phyloP scores from a whole-genome alignment of 345 rosid genomes.

The Sapria himalayana region DNA sequence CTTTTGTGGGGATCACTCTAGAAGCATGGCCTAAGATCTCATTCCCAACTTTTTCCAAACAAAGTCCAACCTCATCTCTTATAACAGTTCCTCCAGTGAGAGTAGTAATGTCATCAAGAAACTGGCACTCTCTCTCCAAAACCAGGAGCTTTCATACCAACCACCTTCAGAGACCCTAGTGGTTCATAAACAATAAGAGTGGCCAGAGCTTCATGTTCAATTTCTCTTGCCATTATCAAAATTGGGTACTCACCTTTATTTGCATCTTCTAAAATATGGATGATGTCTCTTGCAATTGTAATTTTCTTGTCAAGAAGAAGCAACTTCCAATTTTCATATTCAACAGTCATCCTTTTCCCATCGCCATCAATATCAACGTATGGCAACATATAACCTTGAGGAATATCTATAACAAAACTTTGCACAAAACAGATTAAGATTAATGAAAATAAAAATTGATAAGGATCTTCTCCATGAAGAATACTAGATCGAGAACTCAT shows the following conservation, averaged over 20 bases:
- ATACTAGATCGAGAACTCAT: too few relatives aligned
- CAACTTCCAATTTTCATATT: constrained; percentile 1
- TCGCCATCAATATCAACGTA: not conserved
- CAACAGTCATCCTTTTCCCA: not conserved
- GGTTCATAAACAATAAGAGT: constrained; percentile 4
- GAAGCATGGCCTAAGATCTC: not conserved
- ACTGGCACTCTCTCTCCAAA: constrained; percentile 3
- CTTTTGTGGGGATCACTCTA: not conserved
- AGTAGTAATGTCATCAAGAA: too few relatives aligned
- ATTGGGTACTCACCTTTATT: constrained; percentile 15
- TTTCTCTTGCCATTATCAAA: constrained; percentile 20
- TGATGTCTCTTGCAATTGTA: constrained; percentile 23
- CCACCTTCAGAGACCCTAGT: constrained; percentile 3
- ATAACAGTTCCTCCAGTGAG: too few relatives aligned
- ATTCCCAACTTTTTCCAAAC: not conserved
- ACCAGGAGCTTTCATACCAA: constrained; percentile 5
- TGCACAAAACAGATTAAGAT: too few relatives aligned
- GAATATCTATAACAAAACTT: too few relatives aligned
- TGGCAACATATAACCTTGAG: not conserved
- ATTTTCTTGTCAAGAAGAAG: constrained; percentile 6
- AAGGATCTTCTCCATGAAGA: too few relatives aligned
- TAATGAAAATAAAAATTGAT: too few relatives aligned
- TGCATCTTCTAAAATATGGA: constrained; percentile 19
- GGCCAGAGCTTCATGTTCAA: constrained; percentile 22
- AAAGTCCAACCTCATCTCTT: too few relatives aligned